These are phyloP conservation scores for Aristolochia fimbriata DNA, from an alignment of 164 flowering plant species.

Conservation along the genomic window DNA sequence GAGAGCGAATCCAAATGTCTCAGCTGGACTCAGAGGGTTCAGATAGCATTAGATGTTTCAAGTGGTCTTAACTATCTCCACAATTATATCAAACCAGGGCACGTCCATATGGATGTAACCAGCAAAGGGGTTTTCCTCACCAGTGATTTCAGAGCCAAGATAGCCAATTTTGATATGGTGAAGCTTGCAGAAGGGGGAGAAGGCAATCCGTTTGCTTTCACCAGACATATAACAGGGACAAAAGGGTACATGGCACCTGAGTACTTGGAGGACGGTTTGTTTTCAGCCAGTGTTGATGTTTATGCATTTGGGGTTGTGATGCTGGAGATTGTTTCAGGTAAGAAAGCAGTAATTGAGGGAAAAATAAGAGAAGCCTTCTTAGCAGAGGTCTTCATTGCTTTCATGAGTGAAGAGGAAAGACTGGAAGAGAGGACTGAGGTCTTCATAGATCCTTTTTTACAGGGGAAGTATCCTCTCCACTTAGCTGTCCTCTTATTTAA, in stretches of 20 bases:
- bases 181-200: neutral
- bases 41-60: constrained; percentile 10
- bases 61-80: constrained; percentile 13
- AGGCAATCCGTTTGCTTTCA: constrained; percentile 1
- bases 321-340: constrained; percentile 6
- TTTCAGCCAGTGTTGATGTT: constrained; percentile 7
- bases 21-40: constrained; percentile 9
- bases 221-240: constrained; percentile 4
- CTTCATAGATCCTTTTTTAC: constrained; percentile 11
- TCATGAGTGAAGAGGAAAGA: neutral
- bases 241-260: constrained; percentile 13
- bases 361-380: constrained; percentile 9
- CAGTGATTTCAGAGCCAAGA: constrained; percentile 8
- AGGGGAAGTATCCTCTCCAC: constrained; percentile 4
- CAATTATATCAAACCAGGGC: constrained; percentile 3
- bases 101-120: constrained; percentile 9
- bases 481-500: neutral
- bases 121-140: constrained; percentile 7
- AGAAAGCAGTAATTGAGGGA: constrained; percentile 16
- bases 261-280: constrained; percentile 9
- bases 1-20: constrained; percentile 2
- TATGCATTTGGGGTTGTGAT: constrained; percentile 12
- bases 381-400: neutral
- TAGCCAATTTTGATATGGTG: constrained; percentile 7
- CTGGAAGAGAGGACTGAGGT: neutral